Evolutionary conservation across 148 eudicot genomes (phyloP).

Genomic region (Polygonum maritimum): DNA sequence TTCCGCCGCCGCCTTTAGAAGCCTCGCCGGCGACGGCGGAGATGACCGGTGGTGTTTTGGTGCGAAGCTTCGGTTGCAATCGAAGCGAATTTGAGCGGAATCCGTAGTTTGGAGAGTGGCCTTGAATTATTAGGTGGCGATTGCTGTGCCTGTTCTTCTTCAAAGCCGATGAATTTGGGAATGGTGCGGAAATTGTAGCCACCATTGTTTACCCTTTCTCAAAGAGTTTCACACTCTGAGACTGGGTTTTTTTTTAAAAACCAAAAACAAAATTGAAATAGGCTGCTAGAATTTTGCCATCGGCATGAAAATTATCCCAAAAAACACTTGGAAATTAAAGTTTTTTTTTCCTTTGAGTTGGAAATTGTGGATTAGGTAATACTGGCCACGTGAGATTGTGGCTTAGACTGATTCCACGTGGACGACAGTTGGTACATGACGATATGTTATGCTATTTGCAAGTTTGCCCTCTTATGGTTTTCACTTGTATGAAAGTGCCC

Average conservation of each 20-base stretch:
- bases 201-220: not conserved
- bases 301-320: not conserved
- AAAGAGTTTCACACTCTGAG: not conserved
- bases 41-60: not conserved
- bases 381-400: conserved; percentile 3
- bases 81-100: not conserved
- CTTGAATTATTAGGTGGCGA: not conserved
- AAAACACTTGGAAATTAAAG: not conserved
- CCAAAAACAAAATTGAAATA: not conserved
- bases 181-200: conserved; percentile 1
- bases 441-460: too few species aligned
- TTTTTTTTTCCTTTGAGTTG: not conserved
- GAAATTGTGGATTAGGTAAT: not conserved
- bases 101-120: conserved; percentile 2
- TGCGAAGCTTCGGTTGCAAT: not conserved
- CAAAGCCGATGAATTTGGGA: not conserved
- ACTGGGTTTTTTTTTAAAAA: not conserved
- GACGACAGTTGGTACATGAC: not conserved
- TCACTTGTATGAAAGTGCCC: too few species aligned
- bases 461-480: too few species aligned
- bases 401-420: not conserved
- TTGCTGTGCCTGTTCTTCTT: not conserved
- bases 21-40: conserved; percentile 32
- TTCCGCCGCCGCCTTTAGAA: conserved; percentile 26
- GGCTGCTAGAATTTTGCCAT: too few species aligned